Base-by-base conservation (phyloP, 2,329 filamentous ascomycete genomes). In the Aspergillus sp. region DNA sequence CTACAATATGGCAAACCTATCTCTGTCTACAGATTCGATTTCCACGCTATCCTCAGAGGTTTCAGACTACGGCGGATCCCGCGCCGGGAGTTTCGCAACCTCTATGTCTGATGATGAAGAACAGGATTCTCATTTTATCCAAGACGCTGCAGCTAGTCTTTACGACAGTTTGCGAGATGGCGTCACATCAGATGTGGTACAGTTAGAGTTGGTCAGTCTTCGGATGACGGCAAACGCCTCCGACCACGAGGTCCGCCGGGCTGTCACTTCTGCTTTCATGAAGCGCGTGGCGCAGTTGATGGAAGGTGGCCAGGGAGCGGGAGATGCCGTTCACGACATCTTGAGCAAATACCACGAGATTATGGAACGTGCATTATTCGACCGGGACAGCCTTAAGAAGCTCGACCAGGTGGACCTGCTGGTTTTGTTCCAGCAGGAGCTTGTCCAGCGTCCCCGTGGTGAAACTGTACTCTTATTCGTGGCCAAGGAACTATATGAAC, bases 151-250 rank as follows among this genome's bases (percentile, higher is more conserved):
- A 3, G 82, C 87, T 63, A 93, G 91, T 60, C 84, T 98, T n/a
- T 83, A 93, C 61, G 93, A 97, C 68, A 90, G 91, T 22, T 82
- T 98, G 42, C 88, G 89, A 51, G 84, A 86, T 59, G 89, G 87
- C 20, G 80, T 86, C 50, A 84, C 85, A 13, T 85, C 86, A 11
- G 90, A 96, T 70, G 95, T 96, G 62, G 93, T 96, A 68, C 91
- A 93, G 72, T 84, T 98, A 34, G 95, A 99, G 73, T 89, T 99
- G 61, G 96, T 93, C 80, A 90, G 91, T 47, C 82, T 98, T n/a
- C 89, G 93, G 11, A 90, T 99, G 73, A 89, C 88, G 54, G 91
- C 90, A 68, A 91, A 98, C 68, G 95, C 95, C 2, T 93, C 91
- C 1, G 93, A 96, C 69, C 84, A 88, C 63, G 89, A 95, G 73